These are phyloP conservation scores for Bruguiera hainesii DNA, from an alignment of 441 rosid species.

Conservation along the genomic window DNA sequence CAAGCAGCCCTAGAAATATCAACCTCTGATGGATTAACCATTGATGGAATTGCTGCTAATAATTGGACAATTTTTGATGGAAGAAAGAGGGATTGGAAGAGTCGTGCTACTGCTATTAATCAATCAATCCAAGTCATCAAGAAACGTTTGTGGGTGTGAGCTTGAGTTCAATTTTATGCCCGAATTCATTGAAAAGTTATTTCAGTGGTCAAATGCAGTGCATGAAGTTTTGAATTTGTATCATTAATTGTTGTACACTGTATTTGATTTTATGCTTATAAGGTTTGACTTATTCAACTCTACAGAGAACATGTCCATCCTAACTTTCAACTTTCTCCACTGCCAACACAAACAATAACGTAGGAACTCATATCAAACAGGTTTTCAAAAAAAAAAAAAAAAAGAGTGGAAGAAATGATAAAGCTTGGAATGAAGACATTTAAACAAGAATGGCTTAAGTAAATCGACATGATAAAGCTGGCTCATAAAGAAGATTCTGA, in stretches of 20 bases:
- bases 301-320: too few species aligned
- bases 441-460: constrained; percentile 80
- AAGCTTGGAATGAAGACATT: constrained; percentile 47
- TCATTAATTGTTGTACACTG: neutral
- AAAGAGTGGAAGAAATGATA: neutral
- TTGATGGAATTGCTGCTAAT: constrained; percentile 64
- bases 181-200: too few species aligned
- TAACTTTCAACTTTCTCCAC: too few species aligned
- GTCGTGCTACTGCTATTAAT: constrained; percentile 88
- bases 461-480: constrained; percentile 90
- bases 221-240: too few species aligned
- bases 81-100: constrained; percentile 80
- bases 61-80: constrained; percentile 79
- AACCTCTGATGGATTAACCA: constrained; percentile 77
- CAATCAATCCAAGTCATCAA: constrained; percentile 89
- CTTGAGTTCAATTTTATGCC: too few species aligned
- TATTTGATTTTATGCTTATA: neutral
- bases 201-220: too few species aligned
- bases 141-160: constrained; percentile 72
- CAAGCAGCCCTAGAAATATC: constrained; percentile 46
- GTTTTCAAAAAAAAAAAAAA: too few species aligned
- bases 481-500: constrained; percentile 85
- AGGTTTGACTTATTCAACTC: too few species aligned
- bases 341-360: too few species aligned
- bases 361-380: too few species aligned